Percentiles rank a stretch among this genome's conserved stretches.
Evolutionary conservation across 306 rosid genomes (phyloP).

Genomic region (Vigna trinervia): DNA sequence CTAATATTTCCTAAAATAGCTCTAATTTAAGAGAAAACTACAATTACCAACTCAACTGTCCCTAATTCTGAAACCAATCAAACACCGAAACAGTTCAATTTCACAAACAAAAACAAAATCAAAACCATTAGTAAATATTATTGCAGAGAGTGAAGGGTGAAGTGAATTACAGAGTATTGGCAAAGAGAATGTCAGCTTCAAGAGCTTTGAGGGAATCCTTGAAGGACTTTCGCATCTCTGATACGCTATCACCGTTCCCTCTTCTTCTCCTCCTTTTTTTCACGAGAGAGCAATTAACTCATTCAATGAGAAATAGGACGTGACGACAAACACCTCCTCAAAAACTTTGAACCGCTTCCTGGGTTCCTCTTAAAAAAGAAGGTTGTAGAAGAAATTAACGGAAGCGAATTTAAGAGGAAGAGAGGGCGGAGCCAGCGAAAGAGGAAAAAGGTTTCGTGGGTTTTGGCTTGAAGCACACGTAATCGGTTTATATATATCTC

Average conservation of each 20-base stretch:
- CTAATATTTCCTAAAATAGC: not conserved
- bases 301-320: not conserved
- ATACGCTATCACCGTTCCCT: not conserved
- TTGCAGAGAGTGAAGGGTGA: not conserved
- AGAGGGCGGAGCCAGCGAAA: not conserved
- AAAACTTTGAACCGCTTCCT: constrained; percentile 7
- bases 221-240: constrained; percentile 43
- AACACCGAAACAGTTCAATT: not conserved
- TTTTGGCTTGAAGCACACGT: constrained; percentile 53
- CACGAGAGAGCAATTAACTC: not conserved
- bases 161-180: constrained; percentile 45
- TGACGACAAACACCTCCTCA: not conserved
- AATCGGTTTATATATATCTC: constrained; percentile 30
- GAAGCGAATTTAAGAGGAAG: constrained; percentile 20
- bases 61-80: constrained; percentile 5
- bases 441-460: not conserved
- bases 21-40: not conserved
- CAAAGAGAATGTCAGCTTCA: constrained; percentile 45
- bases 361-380: not conserved
- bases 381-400: constrained; percentile 5
- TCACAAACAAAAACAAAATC: not conserved
- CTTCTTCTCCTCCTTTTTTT: not conserved
- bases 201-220: constrained; percentile 54
- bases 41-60: not conserved
- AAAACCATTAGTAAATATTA: not conserved